Conservation (phyloP, 163 green algal genomes). For the Smithsoniella earleae region DNA sequence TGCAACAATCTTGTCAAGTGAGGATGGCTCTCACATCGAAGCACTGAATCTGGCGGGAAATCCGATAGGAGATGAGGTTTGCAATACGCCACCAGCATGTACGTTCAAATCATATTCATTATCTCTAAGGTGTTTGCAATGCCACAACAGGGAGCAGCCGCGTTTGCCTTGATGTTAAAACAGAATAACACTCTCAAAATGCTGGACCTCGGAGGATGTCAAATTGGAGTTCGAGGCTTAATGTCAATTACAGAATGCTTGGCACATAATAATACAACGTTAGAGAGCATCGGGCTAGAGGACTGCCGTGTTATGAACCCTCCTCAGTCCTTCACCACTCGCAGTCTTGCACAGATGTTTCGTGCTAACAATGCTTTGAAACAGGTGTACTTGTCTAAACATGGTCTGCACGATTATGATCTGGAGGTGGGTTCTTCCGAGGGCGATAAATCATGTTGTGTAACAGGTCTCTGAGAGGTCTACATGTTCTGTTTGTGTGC, state of each 20-base stretch:
- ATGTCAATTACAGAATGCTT: not conserved
- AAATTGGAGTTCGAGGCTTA: constrained; percentile 1
- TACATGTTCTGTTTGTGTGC: not conserved
- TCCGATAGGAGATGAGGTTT: constrained; percentile 14
- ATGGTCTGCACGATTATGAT: constrained; percentile 3
- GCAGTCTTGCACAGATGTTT: not conserved
- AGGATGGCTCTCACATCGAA: not conserved
- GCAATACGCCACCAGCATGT: not conserved
- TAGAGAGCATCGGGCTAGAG: constrained; percentile 24
- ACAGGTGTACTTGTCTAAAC: constrained; percentile 11
- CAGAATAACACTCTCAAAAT: constrained; percentile 7
- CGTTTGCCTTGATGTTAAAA: not conserved
- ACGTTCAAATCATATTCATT: too few relatives aligned
- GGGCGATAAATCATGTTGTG: too few relatives aligned
- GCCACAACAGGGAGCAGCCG: not conserved
- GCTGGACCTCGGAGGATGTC: constrained; percentile 13
- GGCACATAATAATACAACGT: not conserved
- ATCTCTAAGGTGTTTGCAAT: not conserved
- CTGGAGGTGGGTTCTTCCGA: constrained; percentile 2
- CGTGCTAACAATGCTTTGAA: not conserved
- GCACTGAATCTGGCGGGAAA: constrained; percentile 7
- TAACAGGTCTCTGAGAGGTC: not conserved
- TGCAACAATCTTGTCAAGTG: not conserved
- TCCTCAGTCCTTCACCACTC: not conserved
- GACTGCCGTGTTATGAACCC: not conserved